These are phyloP conservation scores for Camelina sativa DNA, from an alignment of 345 rosid genomes.

Conservation along the genomic window DNA sequence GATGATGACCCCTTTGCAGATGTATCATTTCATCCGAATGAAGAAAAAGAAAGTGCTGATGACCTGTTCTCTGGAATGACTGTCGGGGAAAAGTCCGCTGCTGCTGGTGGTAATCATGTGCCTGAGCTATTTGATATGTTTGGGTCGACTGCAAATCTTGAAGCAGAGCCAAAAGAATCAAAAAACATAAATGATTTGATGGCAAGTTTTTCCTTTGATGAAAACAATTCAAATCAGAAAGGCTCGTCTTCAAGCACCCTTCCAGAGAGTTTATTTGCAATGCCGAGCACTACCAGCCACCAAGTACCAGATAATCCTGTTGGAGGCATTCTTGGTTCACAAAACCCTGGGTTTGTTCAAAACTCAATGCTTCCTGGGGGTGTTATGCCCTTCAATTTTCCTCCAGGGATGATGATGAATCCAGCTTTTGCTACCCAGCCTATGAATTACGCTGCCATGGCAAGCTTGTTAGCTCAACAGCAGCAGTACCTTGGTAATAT, in stretches of 20 bases:
- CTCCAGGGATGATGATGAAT: constrained; percentile 73
- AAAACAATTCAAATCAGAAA: constrained; percentile 52
- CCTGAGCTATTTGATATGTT: constrained; percentile 70
- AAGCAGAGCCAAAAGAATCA: constrained; percentile 48
- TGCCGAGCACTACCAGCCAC: constrained; percentile 49
- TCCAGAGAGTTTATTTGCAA: constrained; percentile 54
- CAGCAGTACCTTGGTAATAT: constrained; percentile 82
- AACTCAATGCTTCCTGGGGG: constrained; percentile 59
- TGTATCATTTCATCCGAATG: constrained; percentile 73
- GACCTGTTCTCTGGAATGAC: constrained; percentile 90
- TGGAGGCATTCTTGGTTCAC: constrained; percentile 58
- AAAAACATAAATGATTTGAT: constrained; percentile 65
- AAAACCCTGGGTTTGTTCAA: constrained; percentile 51
- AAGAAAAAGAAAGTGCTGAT: constrained; percentile 49
- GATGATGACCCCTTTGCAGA: constrained; percentile 93
- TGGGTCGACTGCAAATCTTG: constrained; percentile 52
- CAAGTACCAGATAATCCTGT: constrained; percentile 54
- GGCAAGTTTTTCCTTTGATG: constrained; percentile 68
- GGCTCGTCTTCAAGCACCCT: constrained; percentile 47
- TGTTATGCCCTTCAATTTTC: constrained; percentile 57
- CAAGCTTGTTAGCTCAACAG: constrained; percentile 64
- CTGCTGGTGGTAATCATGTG: constrained; percentile 47
- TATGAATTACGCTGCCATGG: constrained; percentile 70
- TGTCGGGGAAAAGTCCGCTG: constrained; percentile 56
- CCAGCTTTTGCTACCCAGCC: constrained; percentile 69